Evolutionary conservation across 2,329 filamentous ascomycete species (phyloP), one percentile per base, ranked within the genome.

Genomic region (Hirsutella rhossiliensis): DNA sequence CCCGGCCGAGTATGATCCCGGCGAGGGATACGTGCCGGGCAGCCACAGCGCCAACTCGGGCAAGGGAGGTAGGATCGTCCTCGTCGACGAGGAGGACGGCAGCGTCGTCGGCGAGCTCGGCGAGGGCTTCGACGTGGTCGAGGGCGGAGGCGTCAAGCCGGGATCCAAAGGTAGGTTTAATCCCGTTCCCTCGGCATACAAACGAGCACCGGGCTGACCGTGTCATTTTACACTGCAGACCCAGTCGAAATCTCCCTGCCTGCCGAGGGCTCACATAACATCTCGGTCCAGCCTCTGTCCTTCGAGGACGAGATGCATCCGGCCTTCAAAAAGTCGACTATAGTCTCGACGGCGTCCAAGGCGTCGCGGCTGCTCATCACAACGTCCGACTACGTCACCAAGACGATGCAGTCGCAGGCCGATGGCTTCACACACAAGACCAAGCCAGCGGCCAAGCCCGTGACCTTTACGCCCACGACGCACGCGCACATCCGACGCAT

Each of bases 71-170:
- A 81, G 92, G 61, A 90, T 96, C 53, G 90, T 98, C 5, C 73
- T 98, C 11, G 72, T 98, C 15, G 88, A 98, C 57, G 92, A 98
- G 63, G 90, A 97, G 60, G 85, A 98, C 64, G 92, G 92, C 43
- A 94, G 87, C 54, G 85, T 98, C 9, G 85, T 98, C 27, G 92
- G 92, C 39, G 90, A 98, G 66, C 69, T 98, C 48, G 80, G 84
- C 46, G 84, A 90, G 46, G 84, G 82, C 17, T 90, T 87, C 56
- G 72, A 88, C 51, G 75, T 95, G 17, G 72, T 90, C 15, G 88
- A 96, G 57, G 78, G 89, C 51, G 71, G 77, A 27, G 74, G 72
- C 42, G 72, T 98, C 49, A 79, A 83, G 59, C 80, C 83, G 15
- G 92, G 92, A n/a, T 90, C 85, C 5, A 97, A 98, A 73, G 85